These are phyloP conservation scores for Teratosphaeria gauchensis DNA, from an alignment of 2,329 filamentous ascomycete genomes.

Conservation along the genomic window DNA sequence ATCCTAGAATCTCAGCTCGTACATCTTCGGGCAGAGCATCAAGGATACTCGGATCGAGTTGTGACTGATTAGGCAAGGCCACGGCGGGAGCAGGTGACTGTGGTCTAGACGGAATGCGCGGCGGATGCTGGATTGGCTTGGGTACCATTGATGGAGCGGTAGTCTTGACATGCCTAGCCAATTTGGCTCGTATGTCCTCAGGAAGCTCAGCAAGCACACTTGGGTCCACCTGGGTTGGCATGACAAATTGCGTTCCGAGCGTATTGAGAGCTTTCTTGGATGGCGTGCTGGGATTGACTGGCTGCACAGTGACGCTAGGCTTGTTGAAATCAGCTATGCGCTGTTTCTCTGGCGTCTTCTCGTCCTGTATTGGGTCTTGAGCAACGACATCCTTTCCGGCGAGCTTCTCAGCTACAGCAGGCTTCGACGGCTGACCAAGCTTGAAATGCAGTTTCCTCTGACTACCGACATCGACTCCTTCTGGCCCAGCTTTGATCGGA, in stretches of 20 bases:
- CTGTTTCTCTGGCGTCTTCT: slow-evolving; percentile 28
- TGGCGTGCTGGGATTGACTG: slow-evolving; percentile 29
- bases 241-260: slow-evolving; percentile 80
- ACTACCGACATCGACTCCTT: slow-evolving; percentile 56
- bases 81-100: slow-evolving; percentile 23
- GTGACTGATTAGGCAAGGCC: slow-evolving; percentile 53
- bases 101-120: slow-evolving; percentile 7
- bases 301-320: slow-evolving; percentile 29
- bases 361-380: slow-evolving; percentile 37
- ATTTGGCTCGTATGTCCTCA: slow-evolving; percentile 65
- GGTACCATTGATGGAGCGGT: not conserved
- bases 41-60: slow-evolving; percentile 78
- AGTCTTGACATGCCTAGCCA: slow-evolving; percentile 49
- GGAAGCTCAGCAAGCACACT: slow-evolving; percentile 77
- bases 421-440: slow-evolving; percentile 34
- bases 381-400: slow-evolving; percentile 9
- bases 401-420: slow-evolving; percentile 9
- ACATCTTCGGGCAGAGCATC: slow-evolving; percentile 76
- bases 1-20: slow-evolving; percentile 68
- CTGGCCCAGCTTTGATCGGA: slow-evolving; percentile 52
- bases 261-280: slow-evolving; percentile 65
- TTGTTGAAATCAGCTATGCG: slow-evolving; percentile 16
- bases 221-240: slow-evolving; percentile 75
- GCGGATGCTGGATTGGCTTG: not conserved
- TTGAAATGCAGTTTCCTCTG: slow-evolving; percentile 72